Percentiles rank a stretch among this genome's conserved stretches.
Evolutionary conservation across 1,284 basidiomycete species (phyloP).

Genomic region (Pisolithus thermaeus): DNA sequence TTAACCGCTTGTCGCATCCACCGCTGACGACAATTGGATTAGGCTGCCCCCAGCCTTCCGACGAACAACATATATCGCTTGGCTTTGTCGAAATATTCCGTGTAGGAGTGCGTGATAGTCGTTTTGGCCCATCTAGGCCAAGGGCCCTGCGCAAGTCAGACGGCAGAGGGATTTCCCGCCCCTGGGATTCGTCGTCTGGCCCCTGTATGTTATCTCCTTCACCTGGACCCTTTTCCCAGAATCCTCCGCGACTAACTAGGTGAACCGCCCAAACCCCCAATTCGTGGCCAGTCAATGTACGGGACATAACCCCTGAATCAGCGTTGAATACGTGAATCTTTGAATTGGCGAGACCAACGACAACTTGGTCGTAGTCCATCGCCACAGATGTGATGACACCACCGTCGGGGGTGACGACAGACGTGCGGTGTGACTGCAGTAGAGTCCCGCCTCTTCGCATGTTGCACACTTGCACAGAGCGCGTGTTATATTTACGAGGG

Average conservation of each 20-base stretch:
- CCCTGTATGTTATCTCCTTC: conserved; percentile 5
- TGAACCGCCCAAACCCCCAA: conserved; percentile 91
- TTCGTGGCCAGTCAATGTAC: conserved; percentile 82
- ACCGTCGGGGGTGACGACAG: conserved; percentile 48
- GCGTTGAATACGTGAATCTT: conserved; percentile 88
- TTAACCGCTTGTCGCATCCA: conserved; percentile 85
- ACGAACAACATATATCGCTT: conserved; percentile 61
- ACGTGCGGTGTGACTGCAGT: conserved; percentile 68
- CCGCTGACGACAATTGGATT: conserved; percentile 82
- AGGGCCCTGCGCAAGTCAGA: conserved; percentile 24
- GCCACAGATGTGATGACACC: conserved; percentile 86
- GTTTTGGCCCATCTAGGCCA: conserved; percentile 20
- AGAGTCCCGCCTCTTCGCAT: conserved; percentile 82
- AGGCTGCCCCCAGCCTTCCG: conserved; percentile 54
- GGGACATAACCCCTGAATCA: conserved; percentile 69
- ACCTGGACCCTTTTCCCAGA: conserved; percentile 27
- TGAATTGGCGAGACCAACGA: conserved; percentile 86
- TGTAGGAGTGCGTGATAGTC: conserved; percentile 11
- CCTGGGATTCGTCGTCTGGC: conserved; percentile 2
- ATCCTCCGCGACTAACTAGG: conserved; percentile 53
- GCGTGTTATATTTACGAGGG: not conserved
- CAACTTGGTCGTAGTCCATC: conserved; percentile 80
- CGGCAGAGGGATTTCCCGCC: conserved; percentile 22
- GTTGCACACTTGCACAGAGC: conserved; percentile 56
- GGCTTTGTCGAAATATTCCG: conserved; percentile 28